Evolutionary conservation across 148 eudicot genomes (phyloP).

Genomic region (Bassia scoparia): DNA sequence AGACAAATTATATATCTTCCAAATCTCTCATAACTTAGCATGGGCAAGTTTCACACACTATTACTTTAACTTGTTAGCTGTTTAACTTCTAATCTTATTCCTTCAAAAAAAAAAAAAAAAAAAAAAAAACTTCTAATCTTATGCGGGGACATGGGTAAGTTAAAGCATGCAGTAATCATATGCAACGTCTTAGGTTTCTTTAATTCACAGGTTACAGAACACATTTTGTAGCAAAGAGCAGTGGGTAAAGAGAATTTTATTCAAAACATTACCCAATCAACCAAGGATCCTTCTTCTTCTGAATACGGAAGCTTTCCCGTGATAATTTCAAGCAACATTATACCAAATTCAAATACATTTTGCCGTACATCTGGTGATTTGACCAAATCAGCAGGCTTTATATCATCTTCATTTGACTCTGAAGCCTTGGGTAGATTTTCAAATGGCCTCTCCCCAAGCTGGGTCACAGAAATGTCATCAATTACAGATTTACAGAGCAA

Average conservation of each 20-base stretch:
- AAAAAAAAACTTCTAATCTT: too few relatives aligned
- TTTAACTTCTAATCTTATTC: too few relatives aligned
- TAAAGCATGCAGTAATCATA: too few relatives aligned
- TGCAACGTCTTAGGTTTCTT: too few relatives aligned
- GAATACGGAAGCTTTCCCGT: constrained; percentile 69
- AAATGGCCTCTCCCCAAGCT: constrained; percentile 68
- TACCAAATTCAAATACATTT: constrained; percentile 66
- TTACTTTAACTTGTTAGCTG: too few relatives aligned
- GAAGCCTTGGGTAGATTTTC: constrained; percentile 36
- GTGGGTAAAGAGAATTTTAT: constrained; percentile 1
- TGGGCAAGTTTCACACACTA: too few relatives aligned
- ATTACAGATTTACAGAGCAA: neutral
- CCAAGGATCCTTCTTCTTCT: constrained; percentile 56
- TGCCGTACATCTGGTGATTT: constrained; percentile 44
- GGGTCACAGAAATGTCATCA: constrained; percentile 3
- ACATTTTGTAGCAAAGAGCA: neutral
- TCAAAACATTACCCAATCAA: constrained; percentile 56
- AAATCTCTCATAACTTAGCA: too few relatives aligned
- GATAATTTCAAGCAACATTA: constrained; percentile 71
- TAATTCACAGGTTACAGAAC: neutral
- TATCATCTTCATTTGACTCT: constrained; percentile 32
- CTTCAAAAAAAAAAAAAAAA: too few relatives aligned
- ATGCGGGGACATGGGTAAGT: too few relatives aligned
- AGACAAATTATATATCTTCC: too few relatives aligned
- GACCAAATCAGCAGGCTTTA: constrained; percentile 34